phyloP scores from a whole-genome alignment of 306 rosid genomes.

The Carpinus fangiana region DNA sequence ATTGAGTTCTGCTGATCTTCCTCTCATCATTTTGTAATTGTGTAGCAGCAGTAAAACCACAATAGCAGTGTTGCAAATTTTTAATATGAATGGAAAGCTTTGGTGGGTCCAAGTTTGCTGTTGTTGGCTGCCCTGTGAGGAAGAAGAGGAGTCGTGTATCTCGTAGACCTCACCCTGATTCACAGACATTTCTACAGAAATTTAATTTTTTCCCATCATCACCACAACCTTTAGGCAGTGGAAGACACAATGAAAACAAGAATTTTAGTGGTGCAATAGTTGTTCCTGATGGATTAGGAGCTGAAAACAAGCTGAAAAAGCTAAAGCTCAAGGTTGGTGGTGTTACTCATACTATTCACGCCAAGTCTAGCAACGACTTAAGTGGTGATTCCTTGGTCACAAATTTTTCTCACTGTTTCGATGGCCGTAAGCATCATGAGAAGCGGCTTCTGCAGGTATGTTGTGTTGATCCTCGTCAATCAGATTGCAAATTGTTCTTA shows the following conservation, averaged over 20 bases:
- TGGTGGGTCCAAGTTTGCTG: conserved; percentile 19
- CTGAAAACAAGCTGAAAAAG: conserved; percentile 9
- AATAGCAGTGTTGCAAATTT: neutral
- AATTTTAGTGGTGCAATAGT: conserved; percentile 5
- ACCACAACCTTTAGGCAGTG: conserved; percentile 4
- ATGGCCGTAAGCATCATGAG: conserved; percentile 15
- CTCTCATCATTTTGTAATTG: neutral
- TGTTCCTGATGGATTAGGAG: conserved; percentile 32
- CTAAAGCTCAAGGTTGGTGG: conserved; percentile 34
- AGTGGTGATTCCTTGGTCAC: conserved; percentile 2
- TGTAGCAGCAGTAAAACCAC: conserved; percentile 2
- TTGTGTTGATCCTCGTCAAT: neutral
- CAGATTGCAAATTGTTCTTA: too few relatives aligned
- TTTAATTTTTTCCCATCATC: conserved; percentile 11
- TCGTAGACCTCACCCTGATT: conserved; percentile 36
- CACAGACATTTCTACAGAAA: conserved; percentile 21
- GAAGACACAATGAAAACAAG: conserved; percentile 7
- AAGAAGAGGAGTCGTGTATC: conserved; percentile 36
- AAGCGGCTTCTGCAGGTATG: conserved; percentile 31
- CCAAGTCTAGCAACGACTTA: conserved; percentile 8
- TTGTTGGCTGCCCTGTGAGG: conserved; percentile 21
- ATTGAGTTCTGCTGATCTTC: conserved; percentile 1
- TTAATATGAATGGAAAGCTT: conserved; percentile 27
- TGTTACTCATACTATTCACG: conserved; percentile 40
- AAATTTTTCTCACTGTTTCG: neutral